phyloP scores from a whole-genome alignment of 371 early-diverging fungal genomes.

The Chytridium lagenaria region DNA sequence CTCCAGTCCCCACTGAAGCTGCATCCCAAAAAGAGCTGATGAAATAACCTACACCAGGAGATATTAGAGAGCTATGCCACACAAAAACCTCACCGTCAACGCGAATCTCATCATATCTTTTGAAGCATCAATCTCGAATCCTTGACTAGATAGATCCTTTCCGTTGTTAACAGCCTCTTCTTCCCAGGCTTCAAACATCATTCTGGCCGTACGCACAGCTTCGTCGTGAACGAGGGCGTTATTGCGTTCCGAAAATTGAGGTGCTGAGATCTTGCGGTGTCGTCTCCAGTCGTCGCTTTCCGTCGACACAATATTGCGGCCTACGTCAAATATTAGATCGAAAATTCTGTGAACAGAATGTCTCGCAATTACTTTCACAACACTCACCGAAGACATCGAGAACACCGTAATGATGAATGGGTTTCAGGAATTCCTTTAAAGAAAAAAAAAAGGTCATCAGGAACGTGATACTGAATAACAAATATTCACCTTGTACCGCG shows the following conservation, averaged over 20 bases:
- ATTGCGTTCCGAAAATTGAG: constrained; percentile 42
- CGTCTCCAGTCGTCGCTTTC: constrained; percentile 39
- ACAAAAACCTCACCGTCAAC: too few relatives aligned
- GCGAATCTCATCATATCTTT: constrained; percentile 39
- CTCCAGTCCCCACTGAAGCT: constrained; percentile 26
- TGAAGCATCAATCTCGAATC: constrained; percentile 17
- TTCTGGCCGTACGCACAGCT: constrained; percentile 20
- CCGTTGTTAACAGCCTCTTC: background rate
- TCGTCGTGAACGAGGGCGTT: constrained; percentile 36
- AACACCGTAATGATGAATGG: constrained; percentile 4
- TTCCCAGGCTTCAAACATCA: constrained; percentile 40
- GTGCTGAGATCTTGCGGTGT: constrained; percentile 42
- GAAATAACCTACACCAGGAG: too few relatives aligned
- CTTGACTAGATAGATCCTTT: background rate
- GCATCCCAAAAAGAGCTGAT: constrained; percentile 35
- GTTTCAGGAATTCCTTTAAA: constrained; percentile 23
- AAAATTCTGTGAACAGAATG: background rate
- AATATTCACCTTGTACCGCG: background rate
- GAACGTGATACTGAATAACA: background rate
- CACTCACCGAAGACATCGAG: constrained; percentile 21
- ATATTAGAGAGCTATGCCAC: too few relatives aligned
- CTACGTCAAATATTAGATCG: background rate
- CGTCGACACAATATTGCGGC: constrained; percentile 34
- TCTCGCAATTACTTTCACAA: too few relatives aligned
- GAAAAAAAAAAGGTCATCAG: background rate